These are phyloP conservation scores for Climacium dendroides DNA, from an alignment of 225 moss, liverwort and hornwort species.

Conservation along the genomic window DNA sequence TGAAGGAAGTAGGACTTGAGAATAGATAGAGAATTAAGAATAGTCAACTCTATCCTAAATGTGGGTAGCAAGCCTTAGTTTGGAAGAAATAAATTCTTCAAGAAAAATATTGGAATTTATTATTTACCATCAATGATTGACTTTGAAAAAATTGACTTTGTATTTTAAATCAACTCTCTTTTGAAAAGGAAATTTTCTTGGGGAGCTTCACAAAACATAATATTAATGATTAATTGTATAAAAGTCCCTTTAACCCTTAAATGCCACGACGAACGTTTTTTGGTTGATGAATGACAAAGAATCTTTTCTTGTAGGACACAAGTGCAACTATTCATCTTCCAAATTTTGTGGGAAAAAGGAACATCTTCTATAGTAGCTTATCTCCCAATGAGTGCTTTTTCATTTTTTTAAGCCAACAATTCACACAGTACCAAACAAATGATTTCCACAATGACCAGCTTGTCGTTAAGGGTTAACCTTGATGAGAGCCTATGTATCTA, in stretches of 20 bases:
- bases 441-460: too few relatives aligned
- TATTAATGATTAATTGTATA: background rate
- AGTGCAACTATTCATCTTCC: too few relatives aligned
- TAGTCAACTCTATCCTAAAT: background rate
- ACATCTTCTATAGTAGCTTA: too few relatives aligned
- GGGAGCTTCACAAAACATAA: background rate
- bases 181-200: background rate
- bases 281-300: too few relatives aligned
- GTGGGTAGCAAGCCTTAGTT: background rate
- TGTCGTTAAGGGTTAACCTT: too few relatives aligned
- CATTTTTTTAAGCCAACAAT: too few relatives aligned
- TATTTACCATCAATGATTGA: background rate
- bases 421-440: too few relatives aligned
- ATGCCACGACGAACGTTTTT: too few relatives aligned
- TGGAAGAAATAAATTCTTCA: accelerated
- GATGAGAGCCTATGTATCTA: background rate
- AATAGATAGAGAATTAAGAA: background rate
- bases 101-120: accelerated
- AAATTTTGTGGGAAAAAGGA: too few relatives aligned
- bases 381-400: too few relatives aligned
- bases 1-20: background rate
- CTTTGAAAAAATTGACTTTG: background rate
- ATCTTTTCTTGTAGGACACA: too few relatives aligned
- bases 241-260: background rate
- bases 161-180: background rate